Evolutionary conservation across 1,139 yeast species (phyloP).

Genomic region (Geotrichum macrosporum): DNA sequence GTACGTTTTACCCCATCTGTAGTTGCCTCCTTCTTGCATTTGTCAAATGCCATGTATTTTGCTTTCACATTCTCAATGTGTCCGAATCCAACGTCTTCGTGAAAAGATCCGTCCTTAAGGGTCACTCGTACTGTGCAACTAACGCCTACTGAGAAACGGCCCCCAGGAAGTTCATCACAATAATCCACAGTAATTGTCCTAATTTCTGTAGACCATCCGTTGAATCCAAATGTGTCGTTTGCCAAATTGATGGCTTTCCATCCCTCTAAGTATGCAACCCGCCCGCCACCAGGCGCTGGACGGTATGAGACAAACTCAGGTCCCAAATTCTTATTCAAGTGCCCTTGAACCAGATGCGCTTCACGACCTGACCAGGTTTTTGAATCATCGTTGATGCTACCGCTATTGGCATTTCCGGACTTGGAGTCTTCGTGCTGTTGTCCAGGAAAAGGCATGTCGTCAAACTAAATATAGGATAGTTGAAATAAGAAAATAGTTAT

Average conservation of each 20-base stretch:
- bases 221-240: conserved; percentile 59
- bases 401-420: background rate
- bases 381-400: background rate
- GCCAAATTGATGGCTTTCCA: conserved; percentile 50
- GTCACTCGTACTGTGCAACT: conserved; percentile 67
- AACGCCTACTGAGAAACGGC: conserved; percentile 53
- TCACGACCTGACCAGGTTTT: conserved; percentile 12
- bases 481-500: background rate
- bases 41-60: conserved; percentile 67
- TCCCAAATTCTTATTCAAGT: conserved; percentile 49
- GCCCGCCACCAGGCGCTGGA: conserved; percentile 51
- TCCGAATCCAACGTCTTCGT: conserved; percentile 78
- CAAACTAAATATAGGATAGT: background rate
- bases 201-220: conserved; percentile 62
- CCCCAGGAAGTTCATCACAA: conserved; percentile 37
- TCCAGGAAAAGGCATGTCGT: conserved; percentile 9
- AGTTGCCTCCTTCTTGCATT: conserved; percentile 69
- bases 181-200: conserved; percentile 37
- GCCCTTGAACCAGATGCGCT: conserved; percentile 24
- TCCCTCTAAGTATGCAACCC: conserved; percentile 44
- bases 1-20: conserved; percentile 77
- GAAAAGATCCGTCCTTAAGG: conserved; percentile 64
- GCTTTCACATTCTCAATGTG: conserved; percentile 59
- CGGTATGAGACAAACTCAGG: conserved; percentile 86
- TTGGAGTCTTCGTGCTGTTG: conserved; percentile 2